Percentiles rank a stretch among this genome's conserved stretches.
Evolutionary conservation across 2,329 filamentous ascomycete genomes (phyloP).

Genomic region (Aspergillus sp.): DNA sequence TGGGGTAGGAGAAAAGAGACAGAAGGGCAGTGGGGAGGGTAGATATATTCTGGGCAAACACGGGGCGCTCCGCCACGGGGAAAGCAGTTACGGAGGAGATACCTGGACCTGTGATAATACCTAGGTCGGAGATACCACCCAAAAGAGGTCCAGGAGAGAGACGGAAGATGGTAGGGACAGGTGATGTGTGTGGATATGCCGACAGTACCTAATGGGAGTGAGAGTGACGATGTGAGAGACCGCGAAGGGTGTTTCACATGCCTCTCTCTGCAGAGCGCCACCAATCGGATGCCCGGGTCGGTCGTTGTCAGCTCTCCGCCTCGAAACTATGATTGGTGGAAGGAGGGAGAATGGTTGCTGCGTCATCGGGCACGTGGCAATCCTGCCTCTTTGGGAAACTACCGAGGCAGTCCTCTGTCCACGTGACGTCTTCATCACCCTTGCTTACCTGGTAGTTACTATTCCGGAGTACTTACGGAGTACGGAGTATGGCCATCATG

Average conservation of each 20-base stretch:
- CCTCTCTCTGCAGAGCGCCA: not conserved
- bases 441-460: not conserved
- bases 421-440: constrained; percentile 7
- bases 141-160: not conserved
- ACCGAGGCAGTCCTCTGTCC: constrained; percentile 14
- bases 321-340: not conserved
- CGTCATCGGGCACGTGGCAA: constrained; percentile 12
- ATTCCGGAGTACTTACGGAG: too few relatives aligned
- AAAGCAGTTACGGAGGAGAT: not conserved
- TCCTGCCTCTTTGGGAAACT: constrained; percentile 11
- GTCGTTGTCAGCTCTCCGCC: not conserved
- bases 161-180: not conserved
- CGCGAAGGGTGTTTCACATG: not conserved
- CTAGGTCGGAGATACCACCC: not conserved
- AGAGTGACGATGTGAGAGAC: not conserved
- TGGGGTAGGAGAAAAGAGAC: constrained; percentile 9
- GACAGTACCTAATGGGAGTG: not conserved
- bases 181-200: not conserved
- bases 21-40: not conserved
- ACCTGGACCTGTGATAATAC: not conserved
- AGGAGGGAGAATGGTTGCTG: not conserved
- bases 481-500: too few relatives aligned
- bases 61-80: constrained; percentile 5
- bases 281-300: constrained; percentile 1
- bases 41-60: constrained; percentile 14